Base-by-base conservation (phyloP, 1,139 yeast species). In the Pichia sp. region DNA sequence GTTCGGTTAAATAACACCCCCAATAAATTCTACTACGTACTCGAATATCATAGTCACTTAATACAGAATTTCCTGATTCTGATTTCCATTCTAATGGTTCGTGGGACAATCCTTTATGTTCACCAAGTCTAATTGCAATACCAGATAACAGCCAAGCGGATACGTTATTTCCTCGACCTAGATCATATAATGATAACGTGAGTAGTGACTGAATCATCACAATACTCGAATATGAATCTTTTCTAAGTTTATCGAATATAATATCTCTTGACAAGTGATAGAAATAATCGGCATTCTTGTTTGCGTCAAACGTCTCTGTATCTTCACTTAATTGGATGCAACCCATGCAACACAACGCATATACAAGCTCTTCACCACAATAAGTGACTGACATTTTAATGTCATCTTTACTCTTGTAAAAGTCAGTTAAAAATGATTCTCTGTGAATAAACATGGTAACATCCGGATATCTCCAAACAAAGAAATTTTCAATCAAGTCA, bases 361-460 rank as follows among this genome's bases (percentile, higher is more conserved):
- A 34, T 15, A 40, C 34, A 9, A 40, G 34, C 9, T 40, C 44
- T 34, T 40, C 39, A 34, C 44, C 31, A 33, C 44, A 40, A 27
- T 40, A 40, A 24, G 44, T 19, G 11, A 40, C 20, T 14, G 44
- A 40, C 17, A 20, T 17, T 21, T 40, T 40, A 14, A 40, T 40
- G 14, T 40, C 44, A 15, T 40, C 39, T 24, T 40, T 33, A 21
- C 39, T 20, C 24, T 34, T 40, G 30, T 20, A 40, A 33, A 40
- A 40, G 27, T 40, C 44, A 12, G 44, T 40, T 27, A 40, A 27
- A 34, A 40, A 40, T n/a, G 44, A 40, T 34, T 40, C 44, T 40
- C 44, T 33, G 17, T 40, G 44, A 18, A 40, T 40, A 24, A 40
- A 40, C 31, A 40, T 40, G 18, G 32, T 38, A 14, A 42, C 3